Base-by-base conservation (phyloP, 1,284 basidiomycete species). In the Xerocomus nothofagi region DNA sequence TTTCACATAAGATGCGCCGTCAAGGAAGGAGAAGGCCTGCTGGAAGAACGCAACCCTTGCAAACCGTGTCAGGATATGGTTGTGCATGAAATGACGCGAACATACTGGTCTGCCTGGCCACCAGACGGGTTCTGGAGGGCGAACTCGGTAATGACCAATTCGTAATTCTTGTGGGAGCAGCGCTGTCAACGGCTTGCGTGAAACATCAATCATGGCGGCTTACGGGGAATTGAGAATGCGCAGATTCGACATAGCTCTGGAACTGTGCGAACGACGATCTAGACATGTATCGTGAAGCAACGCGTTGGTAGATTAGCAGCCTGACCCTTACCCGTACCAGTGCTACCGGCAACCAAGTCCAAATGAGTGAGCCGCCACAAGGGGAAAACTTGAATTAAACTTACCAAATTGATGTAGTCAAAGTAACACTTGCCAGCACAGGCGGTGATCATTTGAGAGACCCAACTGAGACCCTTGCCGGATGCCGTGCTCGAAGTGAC, bases 71-170 rank as follows among this genome's bases (percentile, higher is more conserved):
- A 65, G 30, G 21, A 4, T n/a, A 17, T 5, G 24, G n/a, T 10
- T 3, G n/a, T 9, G 3, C 12, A 27, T 11, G 20, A 26, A 39
- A 10, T 7, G 4, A 14, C 15, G 11, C 11, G 4, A 11, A 42
- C 68, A 38, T 34, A 72, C 68, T 72, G 70, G 39, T 33, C 68
- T 7, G 58, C 47, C 43, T 70, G 69, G 6, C 68, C 61, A 37
- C 64, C 70, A 36, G 66, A 4, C 3, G 69, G 67, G 21, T 64
- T 62, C 33, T 55, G 44, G 6, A 71, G 62, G 17, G 67, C 68
- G 21, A 70, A 71, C 44, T 69, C 68, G 11, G 55, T 58, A 33
- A 69, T 48, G n/a, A 69, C 58, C 4, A 68, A 15, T 38, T 47
- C 42, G 32, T 48, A 49, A n/a, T 39, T 17, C 56, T 65, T 42